Evolutionary conservation across 306 rosid species (phyloP).

Genomic region (Glycine soja): DNA sequence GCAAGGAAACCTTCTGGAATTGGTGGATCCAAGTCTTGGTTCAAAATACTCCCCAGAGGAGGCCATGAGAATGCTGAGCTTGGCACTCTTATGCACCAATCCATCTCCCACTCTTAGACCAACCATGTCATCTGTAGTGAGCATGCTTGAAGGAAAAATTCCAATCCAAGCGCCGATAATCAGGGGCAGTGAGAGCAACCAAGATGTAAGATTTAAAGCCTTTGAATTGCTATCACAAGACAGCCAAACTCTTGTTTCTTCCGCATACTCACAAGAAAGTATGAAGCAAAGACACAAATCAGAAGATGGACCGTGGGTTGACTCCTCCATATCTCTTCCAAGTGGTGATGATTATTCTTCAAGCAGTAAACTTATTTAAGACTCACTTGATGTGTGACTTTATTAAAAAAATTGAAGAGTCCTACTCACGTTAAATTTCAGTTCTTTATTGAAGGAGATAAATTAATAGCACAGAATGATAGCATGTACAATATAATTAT

Average conservation of each 20-base stretch:
- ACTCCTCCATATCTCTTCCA: constrained; percentile 58
- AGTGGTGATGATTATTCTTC: constrained; percentile 52
- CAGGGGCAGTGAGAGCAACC: constrained; percentile 43
- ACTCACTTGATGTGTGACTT: not conserved
- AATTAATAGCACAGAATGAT: not conserved
- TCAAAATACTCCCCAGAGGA: constrained; percentile 63
- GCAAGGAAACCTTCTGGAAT: constrained; percentile 77
- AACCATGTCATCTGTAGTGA: constrained; percentile 76
- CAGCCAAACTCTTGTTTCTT: constrained; percentile 59
- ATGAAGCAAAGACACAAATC: constrained; percentile 48
- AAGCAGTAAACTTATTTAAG: constrained; percentile 40
- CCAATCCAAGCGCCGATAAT: constrained; percentile 57
- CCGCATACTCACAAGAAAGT: constrained; percentile 51
- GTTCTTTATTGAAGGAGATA: not conserved
- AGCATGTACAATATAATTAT: not conserved
- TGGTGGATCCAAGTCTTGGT: constrained; percentile 73
- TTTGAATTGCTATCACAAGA: constrained; percentile 61
- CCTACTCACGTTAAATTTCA: too few species aligned
- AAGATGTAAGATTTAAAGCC: constrained; percentile 64
- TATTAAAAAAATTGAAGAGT: not conserved
- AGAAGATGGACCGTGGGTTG: constrained; percentile 60
- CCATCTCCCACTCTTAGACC: constrained; percentile 84
- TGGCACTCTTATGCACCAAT: constrained; percentile 77
- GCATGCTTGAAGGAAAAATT: constrained; percentile 82
- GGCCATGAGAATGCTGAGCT: constrained; percentile 68